Evolutionary conservation across 129 eudicot species (phyloP).

Genomic region (Tanacetum coccineum): DNA sequence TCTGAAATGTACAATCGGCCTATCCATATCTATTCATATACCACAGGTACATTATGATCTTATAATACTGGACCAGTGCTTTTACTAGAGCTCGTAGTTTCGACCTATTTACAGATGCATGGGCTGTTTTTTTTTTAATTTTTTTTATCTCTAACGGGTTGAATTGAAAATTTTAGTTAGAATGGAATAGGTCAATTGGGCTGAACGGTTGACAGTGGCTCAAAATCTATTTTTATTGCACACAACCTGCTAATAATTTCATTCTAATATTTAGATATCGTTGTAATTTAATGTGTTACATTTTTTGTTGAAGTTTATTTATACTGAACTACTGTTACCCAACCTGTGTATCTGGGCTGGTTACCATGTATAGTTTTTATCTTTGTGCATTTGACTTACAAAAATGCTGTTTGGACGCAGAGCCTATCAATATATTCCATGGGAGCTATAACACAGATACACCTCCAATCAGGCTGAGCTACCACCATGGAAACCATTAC

Average conservation of each 20-base stretch:
- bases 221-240: too few species aligned
- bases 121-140: too few species aligned
- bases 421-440: slow-evolving; percentile 93
- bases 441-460: slow-evolving; percentile 82
- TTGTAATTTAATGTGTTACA: background rate
- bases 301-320: too few species aligned
- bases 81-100: too few species aligned
- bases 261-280: background rate
- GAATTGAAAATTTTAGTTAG: too few species aligned
- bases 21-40: slow-evolving; percentile 90
- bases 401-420: slow-evolving; percentile 30
- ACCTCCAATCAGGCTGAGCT: slow-evolving; percentile 91
- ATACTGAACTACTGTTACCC: too few species aligned
- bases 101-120: too few species aligned
- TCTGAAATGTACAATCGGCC: slow-evolving; percentile 99
- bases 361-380: background rate
- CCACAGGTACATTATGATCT: slow-evolving; percentile 53
- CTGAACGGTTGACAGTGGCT: too few species aligned
- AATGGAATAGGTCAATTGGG: too few species aligned
- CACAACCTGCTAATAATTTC: too few species aligned
- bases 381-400: slow-evolving; percentile 7
- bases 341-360: too few species aligned
- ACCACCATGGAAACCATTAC: slow-evolving; percentile 96
- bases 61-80: background rate
- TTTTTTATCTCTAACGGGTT: too few species aligned